Evolutionary conservation across 306 rosid species (phyloP).

Genomic region (Rosa chinensis): DNA sequence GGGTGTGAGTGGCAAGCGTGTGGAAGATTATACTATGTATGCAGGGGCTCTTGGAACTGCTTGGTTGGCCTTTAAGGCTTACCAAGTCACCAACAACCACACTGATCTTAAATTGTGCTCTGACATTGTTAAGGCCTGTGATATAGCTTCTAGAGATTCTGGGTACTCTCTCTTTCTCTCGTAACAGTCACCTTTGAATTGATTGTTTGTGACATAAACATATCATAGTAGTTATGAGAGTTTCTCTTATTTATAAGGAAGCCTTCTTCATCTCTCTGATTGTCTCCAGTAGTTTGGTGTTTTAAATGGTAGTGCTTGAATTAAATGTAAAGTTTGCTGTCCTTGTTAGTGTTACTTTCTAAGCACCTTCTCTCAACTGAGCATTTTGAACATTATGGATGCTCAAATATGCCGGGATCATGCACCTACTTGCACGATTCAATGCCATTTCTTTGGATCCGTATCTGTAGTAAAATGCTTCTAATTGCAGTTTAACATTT

Average conservation of each 20-base stretch:
- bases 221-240: neutral
- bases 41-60: slow-evolving; percentile 84
- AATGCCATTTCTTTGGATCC: neutral
- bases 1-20: slow-evolving; percentile 53
- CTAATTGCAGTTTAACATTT: neutral
- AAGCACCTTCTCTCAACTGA: neutral
- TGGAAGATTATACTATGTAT: slow-evolving; percentile 62
- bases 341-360: neutral
- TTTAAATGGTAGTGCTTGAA: neutral
- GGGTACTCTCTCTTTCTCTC: slow-evolving; percentile 36
- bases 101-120: slow-evolving; percentile 68
- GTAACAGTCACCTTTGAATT: neutral
- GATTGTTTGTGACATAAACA: neutral
- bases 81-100: slow-evolving; percentile 50
- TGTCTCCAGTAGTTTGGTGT: neutral
- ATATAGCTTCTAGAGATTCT: slow-evolving; percentile 62
- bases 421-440: neutral
- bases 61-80: slow-evolving; percentile 60
- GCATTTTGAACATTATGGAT: neutral
- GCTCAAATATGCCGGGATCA: neutral
- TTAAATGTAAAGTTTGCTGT: neutral
- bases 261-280: neutral
- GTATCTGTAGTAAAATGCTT: neutral
- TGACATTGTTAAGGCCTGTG: slow-evolving; percentile 71
- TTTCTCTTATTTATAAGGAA: neutral